Evolutionary conservation across 441 rosid genomes (phyloP).

Genomic region (Raphanus hybrid): DNA sequence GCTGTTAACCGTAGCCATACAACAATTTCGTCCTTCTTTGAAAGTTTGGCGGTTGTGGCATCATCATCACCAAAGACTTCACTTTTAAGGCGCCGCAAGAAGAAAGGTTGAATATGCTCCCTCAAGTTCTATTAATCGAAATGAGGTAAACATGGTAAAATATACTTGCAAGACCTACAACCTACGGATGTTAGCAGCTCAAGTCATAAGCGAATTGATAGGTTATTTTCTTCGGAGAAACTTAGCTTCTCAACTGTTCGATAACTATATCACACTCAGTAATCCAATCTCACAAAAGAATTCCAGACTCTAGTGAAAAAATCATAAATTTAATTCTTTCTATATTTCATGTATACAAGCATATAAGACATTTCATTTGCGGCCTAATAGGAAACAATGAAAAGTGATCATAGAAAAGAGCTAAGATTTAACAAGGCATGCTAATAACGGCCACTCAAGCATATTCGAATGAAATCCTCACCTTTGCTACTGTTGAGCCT

Average conservation of each 20-base stretch:
- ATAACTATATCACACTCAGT: too few species aligned
- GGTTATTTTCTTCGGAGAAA: too few species aligned
- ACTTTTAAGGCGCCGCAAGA: constrained; percentile 86
- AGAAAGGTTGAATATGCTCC: constrained; percentile 88
- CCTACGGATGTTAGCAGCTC: too few species aligned
- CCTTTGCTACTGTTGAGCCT: constrained; percentile 96
- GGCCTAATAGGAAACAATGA: not conserved
- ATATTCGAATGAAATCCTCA: constrained; percentile 37
- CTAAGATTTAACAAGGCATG: constrained; percentile 17
- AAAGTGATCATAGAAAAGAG: constrained; percentile 9
- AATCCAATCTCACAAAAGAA: too few species aligned
- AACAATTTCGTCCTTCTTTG: constrained; percentile 88
- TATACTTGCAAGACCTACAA: too few species aligned
- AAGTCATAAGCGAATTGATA: too few species aligned
- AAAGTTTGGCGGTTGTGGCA: constrained; percentile 63
- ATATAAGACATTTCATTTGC: constrained; percentile 6
- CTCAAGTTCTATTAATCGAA: constrained; percentile 69
- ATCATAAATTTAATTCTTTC: not conserved
- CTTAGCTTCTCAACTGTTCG: too few species aligned
- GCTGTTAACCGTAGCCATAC: constrained; percentile 88
- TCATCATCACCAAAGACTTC: constrained; percentile 79
- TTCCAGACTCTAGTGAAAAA: too few species aligned
- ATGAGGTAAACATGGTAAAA: not conserved
- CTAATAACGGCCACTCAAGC: not conserved
- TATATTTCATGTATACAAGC: constrained; percentile 1